A percentile compares a stretch with the other conserved stretches of the same genome.
These are phyloP conservation scores for Elasticomyces elasticus DNA, from an alignment of 495 filamentous ascomycete genomes.

Conservation along the genomic window DNA sequence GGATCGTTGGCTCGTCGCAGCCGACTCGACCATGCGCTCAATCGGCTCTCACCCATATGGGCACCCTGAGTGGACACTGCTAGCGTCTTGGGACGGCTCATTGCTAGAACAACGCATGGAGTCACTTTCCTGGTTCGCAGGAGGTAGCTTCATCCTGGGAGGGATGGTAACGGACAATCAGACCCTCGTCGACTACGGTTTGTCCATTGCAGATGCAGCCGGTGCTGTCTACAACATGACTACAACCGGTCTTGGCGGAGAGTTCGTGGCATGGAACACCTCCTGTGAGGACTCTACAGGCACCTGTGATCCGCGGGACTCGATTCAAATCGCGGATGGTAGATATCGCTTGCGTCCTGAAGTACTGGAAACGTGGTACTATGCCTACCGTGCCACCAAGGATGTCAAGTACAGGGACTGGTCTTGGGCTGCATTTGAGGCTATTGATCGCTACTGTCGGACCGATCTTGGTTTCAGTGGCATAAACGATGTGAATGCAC, in stretches of 20 bases:
- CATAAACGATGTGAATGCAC: conserved; percentile 14
- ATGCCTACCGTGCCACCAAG: conserved; percentile 20
- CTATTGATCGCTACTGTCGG: conserved; percentile 5
- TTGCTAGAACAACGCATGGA: conserved; percentile 27
- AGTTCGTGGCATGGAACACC: neutral
- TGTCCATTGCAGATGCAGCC: conserved; percentile 29
- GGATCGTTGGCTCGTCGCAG: conserved; percentile 59
- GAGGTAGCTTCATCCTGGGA: conserved; percentile 81
- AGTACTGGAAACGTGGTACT: conserved; percentile 20
- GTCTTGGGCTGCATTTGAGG: conserved; percentile 13
- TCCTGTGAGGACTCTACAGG: neutral
- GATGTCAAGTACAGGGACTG: conserved; percentile 17
- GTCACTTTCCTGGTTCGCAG: conserved; percentile 58
- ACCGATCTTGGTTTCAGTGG: conserved; percentile 11
- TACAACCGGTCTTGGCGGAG: conserved; percentile 3
- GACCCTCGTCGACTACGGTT: conserved; percentile 62
- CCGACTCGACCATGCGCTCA: conserved; percentile 63
- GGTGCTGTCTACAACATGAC: conserved; percentile 11
- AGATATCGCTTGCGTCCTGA: conserved; percentile 15
- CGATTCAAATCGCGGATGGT: conserved; percentile 7
- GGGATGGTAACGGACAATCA: conserved; percentile 54
- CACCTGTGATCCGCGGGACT: neutral
- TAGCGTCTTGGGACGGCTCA: conserved; percentile 29
- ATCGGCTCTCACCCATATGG: conserved; percentile 58
- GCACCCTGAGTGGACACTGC: conserved; percentile 64